phyloP scores from a whole-genome alignment of 1,284 basidiomycete species.

The Cryptococcus sp. region DNA sequence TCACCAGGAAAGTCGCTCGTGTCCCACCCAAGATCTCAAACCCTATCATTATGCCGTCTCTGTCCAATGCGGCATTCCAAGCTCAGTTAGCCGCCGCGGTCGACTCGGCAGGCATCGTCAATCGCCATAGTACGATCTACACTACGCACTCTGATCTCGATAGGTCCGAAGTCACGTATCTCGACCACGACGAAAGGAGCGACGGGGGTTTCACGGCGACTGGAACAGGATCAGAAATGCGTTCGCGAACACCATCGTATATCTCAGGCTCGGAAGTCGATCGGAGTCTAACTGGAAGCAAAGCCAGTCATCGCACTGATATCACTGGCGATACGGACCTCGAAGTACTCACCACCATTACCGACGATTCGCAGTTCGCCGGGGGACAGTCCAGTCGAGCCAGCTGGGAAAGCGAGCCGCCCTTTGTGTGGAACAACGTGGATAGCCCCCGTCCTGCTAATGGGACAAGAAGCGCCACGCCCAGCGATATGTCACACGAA shows the following conservation, averaged over 20 bases:
- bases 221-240: too few relatives aligned
- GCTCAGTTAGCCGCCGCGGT: conserved; percentile 33
- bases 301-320: conserved; percentile 14
- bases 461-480: neutral
- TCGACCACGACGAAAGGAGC: neutral
- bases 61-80: conserved; percentile 36
- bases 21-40: conserved; percentile 28
- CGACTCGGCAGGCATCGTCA: conserved; percentile 30
- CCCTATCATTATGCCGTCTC: conserved; percentile 30
- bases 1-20: conserved; percentile 12
- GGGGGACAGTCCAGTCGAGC: conserved; percentile 20
- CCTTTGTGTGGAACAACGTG: conserved; percentile 30
- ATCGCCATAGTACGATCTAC: conserved; percentile 13
- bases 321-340: conserved; percentile 5
- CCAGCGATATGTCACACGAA: conserved; percentile 10
- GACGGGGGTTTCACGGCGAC: conserved; percentile 11
- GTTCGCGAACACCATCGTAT: conserved; percentile 6
- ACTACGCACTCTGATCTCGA: conserved; percentile 4
- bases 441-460: conserved; percentile 12
- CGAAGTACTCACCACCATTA: conserved; percentile 5
- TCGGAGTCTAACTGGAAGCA: conserved; percentile 7
- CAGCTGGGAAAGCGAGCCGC: conserved; percentile 35
- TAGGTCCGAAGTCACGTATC: neutral
- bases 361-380: conserved; percentile 21
- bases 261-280: conserved; percentile 12